Evolutionary conservation across 1,139 yeast genomes (phyloP).

Genomic region (Yamadazyma oceani): DNA sequence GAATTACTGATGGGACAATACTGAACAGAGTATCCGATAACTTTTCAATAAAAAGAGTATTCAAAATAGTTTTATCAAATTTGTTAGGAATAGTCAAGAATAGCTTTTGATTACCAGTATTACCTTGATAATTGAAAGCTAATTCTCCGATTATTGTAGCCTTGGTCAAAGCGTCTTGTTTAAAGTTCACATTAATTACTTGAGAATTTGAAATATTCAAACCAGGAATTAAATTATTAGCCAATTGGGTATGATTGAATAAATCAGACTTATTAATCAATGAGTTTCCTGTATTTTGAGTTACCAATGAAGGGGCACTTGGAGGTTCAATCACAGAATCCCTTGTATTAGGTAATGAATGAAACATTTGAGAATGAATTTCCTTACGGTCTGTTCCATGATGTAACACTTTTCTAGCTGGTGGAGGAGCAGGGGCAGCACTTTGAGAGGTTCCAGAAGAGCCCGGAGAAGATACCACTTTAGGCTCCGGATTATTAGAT

Average conservation of each 20-base stretch:
- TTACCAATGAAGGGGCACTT: conserved; percentile 15
- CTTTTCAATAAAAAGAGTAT: conserved; percentile 42
- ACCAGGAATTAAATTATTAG: conserved; percentile 58
- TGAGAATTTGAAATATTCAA: conserved; percentile 79
- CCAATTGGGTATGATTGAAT: conserved; percentile 32
- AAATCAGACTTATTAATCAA: conserved; percentile 29
- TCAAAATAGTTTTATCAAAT: conserved; percentile 40
- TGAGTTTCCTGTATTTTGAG: conserved; percentile 38
- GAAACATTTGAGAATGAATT: conserved; percentile 48
- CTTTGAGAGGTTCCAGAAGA: conserved; percentile 1
- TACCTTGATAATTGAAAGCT: conserved; percentile 64
- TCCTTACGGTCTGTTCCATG: conserved; percentile 18
- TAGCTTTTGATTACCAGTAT: conserved; percentile 17
- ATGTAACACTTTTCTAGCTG: conserved; percentile 59
- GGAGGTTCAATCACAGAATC: conserved; percentile 28
- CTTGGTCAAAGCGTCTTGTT: conserved; percentile 58
- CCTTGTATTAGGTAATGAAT: conserved; percentile 46
- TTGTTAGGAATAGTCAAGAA: conserved; percentile 32
- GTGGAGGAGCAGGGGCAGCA: conserved; percentile 63
- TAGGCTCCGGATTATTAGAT: neutral
- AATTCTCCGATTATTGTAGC: conserved; percentile 76
- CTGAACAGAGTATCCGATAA: conserved; percentile 27
- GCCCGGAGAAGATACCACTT: too few species aligned
- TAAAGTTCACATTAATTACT: conserved; percentile 70
- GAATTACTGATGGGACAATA: conserved; percentile 38